These are phyloP conservation scores for Microstegium vimineum DNA, from an alignment of 176 grass and related monocot species.

Conservation along the genomic window DNA sequence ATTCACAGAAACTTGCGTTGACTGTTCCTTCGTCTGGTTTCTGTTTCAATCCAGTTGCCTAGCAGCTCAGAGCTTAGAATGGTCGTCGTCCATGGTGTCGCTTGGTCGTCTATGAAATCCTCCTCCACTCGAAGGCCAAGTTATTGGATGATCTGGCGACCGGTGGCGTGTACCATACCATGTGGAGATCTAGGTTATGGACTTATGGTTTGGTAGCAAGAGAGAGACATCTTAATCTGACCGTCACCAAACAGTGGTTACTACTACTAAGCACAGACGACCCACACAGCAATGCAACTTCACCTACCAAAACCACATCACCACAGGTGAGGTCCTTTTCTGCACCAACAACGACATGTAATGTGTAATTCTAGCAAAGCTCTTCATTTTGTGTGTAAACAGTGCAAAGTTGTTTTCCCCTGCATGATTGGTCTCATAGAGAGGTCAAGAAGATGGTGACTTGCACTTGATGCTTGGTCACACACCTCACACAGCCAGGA, in stretches of 20 bases:
- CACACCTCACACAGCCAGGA: neutral
- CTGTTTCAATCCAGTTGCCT: neutral
- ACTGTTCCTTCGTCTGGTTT: neutral
- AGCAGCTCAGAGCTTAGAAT: too few relatives aligned
- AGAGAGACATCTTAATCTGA: neutral
- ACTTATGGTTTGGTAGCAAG: neutral
- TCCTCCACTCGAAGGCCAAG: too few relatives aligned
- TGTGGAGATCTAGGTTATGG: neutral
- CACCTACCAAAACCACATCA: constrained; percentile 17
- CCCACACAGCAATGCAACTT: constrained; percentile 5
- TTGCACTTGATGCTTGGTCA: neutral
- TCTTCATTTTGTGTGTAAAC: neutral
- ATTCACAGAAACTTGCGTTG: neutral
- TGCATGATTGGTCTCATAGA: neutral
- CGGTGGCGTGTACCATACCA: neutral
- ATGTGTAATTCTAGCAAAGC: neutral
- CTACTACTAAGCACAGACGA: neutral
- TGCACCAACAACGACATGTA: neutral
- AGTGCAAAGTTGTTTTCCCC: neutral
- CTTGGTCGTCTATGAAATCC: too few relatives aligned
- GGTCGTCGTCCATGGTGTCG: too few relatives aligned
- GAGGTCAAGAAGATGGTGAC: neutral
- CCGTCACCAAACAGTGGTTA: neutral
- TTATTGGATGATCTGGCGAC: neutral
- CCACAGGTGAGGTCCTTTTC: neutral